Evolutionary conservation across 805 yeast genomes (phyloP), one percentile per base, ranked within the genome.

Genomic region (Lachancea waltii): DNA sequence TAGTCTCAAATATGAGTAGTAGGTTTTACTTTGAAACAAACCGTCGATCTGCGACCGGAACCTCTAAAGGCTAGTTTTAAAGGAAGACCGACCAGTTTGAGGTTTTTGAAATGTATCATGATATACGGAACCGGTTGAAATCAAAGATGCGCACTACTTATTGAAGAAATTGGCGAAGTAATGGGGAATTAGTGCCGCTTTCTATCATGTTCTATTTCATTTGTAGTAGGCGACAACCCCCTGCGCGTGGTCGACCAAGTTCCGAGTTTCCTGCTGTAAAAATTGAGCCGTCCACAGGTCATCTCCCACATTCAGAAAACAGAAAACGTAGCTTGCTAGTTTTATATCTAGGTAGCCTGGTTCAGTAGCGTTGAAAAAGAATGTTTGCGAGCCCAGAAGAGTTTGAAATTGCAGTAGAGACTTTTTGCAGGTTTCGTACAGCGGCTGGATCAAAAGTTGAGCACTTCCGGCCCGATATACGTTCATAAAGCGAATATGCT

Each of bases 251-350:
- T 21, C 15, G 3, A 43, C 18, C 24, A 61, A 35, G 2, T 32
- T 22, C 3, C 44, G 44, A 30, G 52, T 47, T 3, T 42, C 27
- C 30, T 40, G 17, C 17, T 20, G 33, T 19, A 44, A 14, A 40
- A 37, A 33, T 7, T 9, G 11, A 27, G 28, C 40, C 11, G 49
- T 25, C 16, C 46, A 38, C 8, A n/a, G 43, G 1, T 30, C 35
- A 1, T 41, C 34, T n/a, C 54, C 43, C 23, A 51, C 47, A 35
- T 48, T 48, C 5, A 40, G 29, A 2, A 53, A 47, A 16, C 64
- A 47, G 1, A 52, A 43, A n/a, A 50, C 33, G 36, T 56, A 63
- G 37, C 66, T 58, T 1, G 63, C 56, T 4, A 63, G 37, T 25
- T 61, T 62, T 20, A 61, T 40, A 32, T 62, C 63, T 23, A 62